phyloP scores from a whole-genome alignment of 2,329 filamentous ascomycete genomes.

The Cryphonectria japonica region DNA sequence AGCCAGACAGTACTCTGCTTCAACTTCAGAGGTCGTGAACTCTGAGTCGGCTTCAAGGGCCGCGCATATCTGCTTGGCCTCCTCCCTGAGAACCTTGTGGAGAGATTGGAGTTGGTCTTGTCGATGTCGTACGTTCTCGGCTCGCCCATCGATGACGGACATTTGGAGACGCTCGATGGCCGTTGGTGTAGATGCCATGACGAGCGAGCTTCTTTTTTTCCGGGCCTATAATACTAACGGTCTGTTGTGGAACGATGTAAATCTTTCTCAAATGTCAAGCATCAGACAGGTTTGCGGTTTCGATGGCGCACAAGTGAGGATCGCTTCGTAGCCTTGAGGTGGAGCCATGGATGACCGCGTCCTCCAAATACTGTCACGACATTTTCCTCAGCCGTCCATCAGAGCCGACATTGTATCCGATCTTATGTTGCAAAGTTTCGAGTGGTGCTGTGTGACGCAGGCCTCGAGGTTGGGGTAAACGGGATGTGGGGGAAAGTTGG shows the following conservation, averaged over 20 bases:
- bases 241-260: neutral
- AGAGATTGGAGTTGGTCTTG: conserved; percentile 44
- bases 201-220: neutral
- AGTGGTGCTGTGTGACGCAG: neutral
- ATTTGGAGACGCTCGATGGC: conserved; percentile 38
- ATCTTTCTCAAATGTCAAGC: neutral
- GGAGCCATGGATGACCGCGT: neutral
- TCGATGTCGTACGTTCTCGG: conserved; percentile 42
- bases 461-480: neutral
- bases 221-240: neutral
- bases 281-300: neutral
- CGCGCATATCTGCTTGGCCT: conserved; percentile 36
- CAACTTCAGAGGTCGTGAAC: conserved; percentile 39
- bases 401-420: neutral
- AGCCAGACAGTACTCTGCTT: conserved; percentile 38
- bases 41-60: conserved; percentile 40
- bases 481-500: conserved; percentile 6
- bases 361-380: neutral
- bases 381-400: neutral
- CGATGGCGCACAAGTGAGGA: neutral
- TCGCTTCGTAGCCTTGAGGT: neutral
- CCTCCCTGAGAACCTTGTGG: conserved; percentile 38
- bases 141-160: conserved; percentile 44
- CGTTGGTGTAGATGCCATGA: conserved; percentile 22
- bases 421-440: neutral